Evolutionary conservation across 148 eudicot genomes (phyloP).

Genomic region (Persicaria tinctoria): DNA sequence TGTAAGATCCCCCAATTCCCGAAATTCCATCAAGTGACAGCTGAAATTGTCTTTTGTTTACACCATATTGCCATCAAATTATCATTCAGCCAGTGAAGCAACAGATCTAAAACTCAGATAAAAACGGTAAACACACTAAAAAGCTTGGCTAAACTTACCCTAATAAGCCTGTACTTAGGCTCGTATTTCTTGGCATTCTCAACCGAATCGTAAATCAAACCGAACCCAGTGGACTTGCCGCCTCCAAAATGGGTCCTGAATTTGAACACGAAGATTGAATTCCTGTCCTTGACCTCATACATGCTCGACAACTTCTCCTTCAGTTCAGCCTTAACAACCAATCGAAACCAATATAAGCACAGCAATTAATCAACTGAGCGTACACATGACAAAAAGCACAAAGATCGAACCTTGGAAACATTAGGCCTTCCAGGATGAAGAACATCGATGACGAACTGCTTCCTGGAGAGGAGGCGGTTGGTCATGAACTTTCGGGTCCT

Average conservation of each 20-base stretch:
- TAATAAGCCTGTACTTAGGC: conserved; percentile 83
- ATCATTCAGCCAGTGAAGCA: too few relatives aligned
- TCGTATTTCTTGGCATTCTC: conserved; percentile 80
- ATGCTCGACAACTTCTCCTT: conserved; percentile 68
- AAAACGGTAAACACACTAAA: not conserved
- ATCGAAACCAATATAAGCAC: not conserved
- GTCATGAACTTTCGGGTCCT: conserved; percentile 91
- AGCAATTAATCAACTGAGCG: not conserved
- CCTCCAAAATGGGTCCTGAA: conserved; percentile 92
- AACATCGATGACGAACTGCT: conserved; percentile 81
- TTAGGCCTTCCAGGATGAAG: conserved; percentile 84
- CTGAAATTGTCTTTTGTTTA: too few relatives aligned
- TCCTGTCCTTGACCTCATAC: conserved; percentile 63
- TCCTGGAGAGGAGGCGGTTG: conserved; percentile 73
- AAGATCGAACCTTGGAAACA: conserved; percentile 58
- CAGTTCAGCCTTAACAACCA: conserved; percentile 47
- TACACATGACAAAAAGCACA: not conserved
- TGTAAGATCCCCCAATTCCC: too few relatives aligned
- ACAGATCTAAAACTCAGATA: not conserved
- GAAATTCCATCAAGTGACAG: too few relatives aligned
- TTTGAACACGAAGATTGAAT: conserved; percentile 70
- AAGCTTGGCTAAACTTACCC: conserved; percentile 35
- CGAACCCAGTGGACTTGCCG: conserved; percentile 86
- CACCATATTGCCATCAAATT: too few relatives aligned
- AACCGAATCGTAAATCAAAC: conserved; percentile 71